These are phyloP conservation scores for Anisodus tanguticus DNA, from an alignment of 257 asterid genomes.

Conservation along the genomic window DNA sequence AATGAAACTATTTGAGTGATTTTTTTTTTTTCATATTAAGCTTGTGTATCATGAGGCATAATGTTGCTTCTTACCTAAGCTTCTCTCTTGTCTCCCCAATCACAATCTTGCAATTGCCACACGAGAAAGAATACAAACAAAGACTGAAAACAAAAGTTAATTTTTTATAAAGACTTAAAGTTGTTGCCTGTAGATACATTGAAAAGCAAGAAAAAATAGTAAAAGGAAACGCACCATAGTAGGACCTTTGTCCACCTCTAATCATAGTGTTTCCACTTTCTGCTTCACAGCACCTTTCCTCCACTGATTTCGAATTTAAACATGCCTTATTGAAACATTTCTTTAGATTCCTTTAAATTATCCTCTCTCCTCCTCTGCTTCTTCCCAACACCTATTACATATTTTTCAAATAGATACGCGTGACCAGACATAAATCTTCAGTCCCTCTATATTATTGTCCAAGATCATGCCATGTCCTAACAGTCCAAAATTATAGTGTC, in stretches of 20 bases:
- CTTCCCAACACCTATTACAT: not conserved
- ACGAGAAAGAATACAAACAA: not conserved
- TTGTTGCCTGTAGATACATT: not conserved
- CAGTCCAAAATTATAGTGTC: slow-evolving; percentile 7
- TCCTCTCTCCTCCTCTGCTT: slow-evolving; percentile 9
- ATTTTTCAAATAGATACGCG: not conserved
- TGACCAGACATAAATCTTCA: slow-evolving; percentile 2
- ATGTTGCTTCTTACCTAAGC: not conserved
- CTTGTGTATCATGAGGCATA: slow-evolving; percentile 15
- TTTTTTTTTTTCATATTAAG: not conserved
- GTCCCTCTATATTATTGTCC: slow-evolving; percentile 2
- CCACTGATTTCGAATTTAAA: not conserved
- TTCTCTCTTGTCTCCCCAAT: not conserved
- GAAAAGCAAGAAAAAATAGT: not conserved
- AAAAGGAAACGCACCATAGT: not conserved
- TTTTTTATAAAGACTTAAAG: not conserved
- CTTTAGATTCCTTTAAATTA: not conserved
- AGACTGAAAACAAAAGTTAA: not conserved
- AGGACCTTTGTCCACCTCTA: not conserved
- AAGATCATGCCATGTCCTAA: not conserved
- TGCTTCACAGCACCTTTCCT: slow-evolving; percentile 4
- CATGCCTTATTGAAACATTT: not conserved
- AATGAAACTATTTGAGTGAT: not conserved
- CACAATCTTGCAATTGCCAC: slow-evolving; percentile 15
- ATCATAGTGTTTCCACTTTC: not conserved